phyloP scores from a whole-genome alignment of 495 filamentous ascomycete species.

The Entonaema liquescens region DNA sequence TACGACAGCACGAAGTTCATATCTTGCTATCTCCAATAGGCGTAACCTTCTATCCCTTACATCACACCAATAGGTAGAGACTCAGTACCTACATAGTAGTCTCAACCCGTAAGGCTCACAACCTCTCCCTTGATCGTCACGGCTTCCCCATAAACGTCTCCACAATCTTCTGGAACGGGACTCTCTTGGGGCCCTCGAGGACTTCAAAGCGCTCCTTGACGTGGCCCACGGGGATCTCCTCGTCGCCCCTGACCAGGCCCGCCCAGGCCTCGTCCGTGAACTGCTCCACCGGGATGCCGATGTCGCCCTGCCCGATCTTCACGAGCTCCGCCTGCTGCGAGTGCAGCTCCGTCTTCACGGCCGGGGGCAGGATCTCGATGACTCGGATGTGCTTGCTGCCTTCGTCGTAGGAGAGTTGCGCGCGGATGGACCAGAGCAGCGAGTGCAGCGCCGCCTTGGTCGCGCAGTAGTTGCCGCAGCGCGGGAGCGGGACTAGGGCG shows the following conservation, averaged over 20 bases:
- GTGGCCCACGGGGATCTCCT: slow-evolving; percentile 51
- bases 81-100: too few species aligned
- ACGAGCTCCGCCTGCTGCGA: slow-evolving; percentile 59
- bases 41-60: not conserved
- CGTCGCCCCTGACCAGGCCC: slow-evolving; percentile 60
- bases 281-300: slow-evolving; percentile 68
- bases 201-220: slow-evolving; percentile 26
- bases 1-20: too few species aligned
- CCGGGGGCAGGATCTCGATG: slow-evolving; percentile 72
- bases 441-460: slow-evolving; percentile 68
- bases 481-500: slow-evolving; percentile 61
- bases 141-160: slow-evolving; percentile 22
- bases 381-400: slow-evolving; percentile 56
- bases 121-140: slow-evolving; percentile 13
- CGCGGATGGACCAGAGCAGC: slow-evolving; percentile 64
- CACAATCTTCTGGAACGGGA: slow-evolving; percentile 20
- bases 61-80: not conserved
- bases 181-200: slow-evolving; percentile 27
- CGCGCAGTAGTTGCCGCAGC: slow-evolving; percentile 64
- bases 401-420: slow-evolving; percentile 60
- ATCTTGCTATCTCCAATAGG: not conserved
- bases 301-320: slow-evolving; percentile 43
- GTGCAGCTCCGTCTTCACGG: slow-evolving; percentile 72
- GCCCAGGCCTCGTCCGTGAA: slow-evolving; percentile 67
- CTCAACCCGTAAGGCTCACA: slow-evolving; percentile 8